Conservation (phyloP, 2,329 filamentous ascomycete genomes). For the Karstenula rhodostoma region DNA sequence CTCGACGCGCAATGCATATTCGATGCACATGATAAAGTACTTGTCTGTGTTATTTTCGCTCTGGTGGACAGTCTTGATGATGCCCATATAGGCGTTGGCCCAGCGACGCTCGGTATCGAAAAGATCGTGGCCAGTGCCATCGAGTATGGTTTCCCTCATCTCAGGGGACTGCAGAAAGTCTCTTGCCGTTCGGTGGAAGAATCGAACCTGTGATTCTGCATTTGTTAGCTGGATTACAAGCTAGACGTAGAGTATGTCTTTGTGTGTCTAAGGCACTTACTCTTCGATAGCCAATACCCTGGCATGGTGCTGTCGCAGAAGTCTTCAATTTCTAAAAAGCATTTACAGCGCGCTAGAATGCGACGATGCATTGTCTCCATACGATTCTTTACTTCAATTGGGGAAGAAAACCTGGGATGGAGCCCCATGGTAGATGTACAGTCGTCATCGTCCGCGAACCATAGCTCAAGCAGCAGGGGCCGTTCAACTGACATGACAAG, state of each 20-base stretch:
- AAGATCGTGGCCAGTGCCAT: too few species aligned
- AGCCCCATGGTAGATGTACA: not conserved
- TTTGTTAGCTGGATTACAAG: not conserved
- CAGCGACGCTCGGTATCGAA: too few species aligned
- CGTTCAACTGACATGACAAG: not conserved
- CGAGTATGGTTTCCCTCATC: too few species aligned
- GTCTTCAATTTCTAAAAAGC: not conserved
- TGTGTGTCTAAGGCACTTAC: not conserved
- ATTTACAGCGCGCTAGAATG: not conserved
- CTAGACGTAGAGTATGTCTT: not conserved
- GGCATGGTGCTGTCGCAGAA: not conserved
- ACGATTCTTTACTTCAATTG: not conserved
- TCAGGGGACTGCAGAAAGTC: not conserved
- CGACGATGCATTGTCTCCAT: not conserved
- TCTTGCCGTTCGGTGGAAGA: not conserved
- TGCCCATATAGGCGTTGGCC: too few species aligned
- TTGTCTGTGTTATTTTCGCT: too few species aligned
- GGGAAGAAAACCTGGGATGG: not conserved
- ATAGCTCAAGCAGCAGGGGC: not conserved
- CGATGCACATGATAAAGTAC: too few species aligned
- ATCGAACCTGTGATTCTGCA: not conserved
- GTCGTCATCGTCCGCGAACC: not conserved
- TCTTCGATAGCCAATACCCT: not conserved
- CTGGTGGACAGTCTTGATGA: too few species aligned
- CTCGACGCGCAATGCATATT: too few species aligned